phyloP scores from a whole-genome alignment of 2,329 filamentous ascomycete genomes.

The Diplodia sapinea region DNA sequence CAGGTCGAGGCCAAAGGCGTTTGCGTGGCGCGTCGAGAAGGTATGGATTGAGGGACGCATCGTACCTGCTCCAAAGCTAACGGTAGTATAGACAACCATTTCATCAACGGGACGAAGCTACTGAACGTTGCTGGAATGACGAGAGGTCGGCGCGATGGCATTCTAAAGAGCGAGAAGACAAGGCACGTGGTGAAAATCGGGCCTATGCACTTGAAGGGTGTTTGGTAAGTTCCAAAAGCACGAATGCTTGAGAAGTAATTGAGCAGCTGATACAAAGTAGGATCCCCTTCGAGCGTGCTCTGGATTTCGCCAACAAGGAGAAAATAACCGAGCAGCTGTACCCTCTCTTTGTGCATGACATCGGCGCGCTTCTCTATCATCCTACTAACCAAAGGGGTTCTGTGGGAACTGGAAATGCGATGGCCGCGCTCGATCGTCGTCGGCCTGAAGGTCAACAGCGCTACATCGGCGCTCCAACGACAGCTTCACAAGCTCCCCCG shows the following conservation, averaged over 20 bases:
- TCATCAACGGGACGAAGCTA: conserved; percentile 98
- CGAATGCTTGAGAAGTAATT: background rate
- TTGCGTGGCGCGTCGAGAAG: conserved; percentile 92
- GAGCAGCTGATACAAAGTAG: conserved; percentile 54
- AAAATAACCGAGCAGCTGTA: conserved; percentile 97
- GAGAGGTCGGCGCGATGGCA: conserved; percentile 89
- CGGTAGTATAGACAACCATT: conserved; percentile 78
- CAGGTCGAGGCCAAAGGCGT: conserved; percentile 96
- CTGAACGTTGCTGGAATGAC: conserved; percentile 99
- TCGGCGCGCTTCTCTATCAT: conserved; percentile 90
- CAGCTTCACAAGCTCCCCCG: conserved; percentile 67
- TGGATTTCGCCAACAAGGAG: conserved; percentile 99
- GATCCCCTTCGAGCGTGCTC: conserved; percentile 97
- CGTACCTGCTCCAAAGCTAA: conserved; percentile 24
- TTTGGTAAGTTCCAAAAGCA: conserved; percentile 69
- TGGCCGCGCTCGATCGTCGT: conserved; percentile 77
- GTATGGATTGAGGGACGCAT: conserved; percentile 55
- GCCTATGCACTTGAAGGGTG: conserved; percentile 97
- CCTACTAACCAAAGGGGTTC: conserved; percentile 87
- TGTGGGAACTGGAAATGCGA: conserved; percentile 63
- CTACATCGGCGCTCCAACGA: conserved; percentile 64
- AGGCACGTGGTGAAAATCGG: conserved; percentile 98
- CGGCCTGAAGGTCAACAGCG: conserved; percentile 60
- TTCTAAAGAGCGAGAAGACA: conserved; percentile 96
- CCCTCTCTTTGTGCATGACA: conserved; percentile 96